Percentiles rank a stretch among this genome's conserved stretches.
Evolutionary conservation across 1,139 yeast species (phyloP).

Genomic region (Kodamaea suecica): DNA sequence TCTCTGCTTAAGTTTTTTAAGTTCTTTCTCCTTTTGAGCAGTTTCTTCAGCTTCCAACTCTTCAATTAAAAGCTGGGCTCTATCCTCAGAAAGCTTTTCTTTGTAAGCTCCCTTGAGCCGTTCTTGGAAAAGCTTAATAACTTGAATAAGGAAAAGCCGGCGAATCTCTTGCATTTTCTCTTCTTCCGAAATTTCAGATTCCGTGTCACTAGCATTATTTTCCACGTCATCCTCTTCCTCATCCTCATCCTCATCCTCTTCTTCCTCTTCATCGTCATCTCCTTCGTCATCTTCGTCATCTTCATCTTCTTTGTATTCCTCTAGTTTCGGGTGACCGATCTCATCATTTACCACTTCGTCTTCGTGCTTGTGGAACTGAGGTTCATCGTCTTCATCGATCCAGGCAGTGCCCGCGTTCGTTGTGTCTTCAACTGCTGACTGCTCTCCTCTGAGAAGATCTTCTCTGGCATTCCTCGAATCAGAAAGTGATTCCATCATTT

Average conservation of each 20-base stretch:
- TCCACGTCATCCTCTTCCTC: slow-evolving; percentile 27
- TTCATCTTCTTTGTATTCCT: slow-evolving; percentile 23
- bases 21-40: slow-evolving; percentile 66
- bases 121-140: slow-evolving; percentile 70
- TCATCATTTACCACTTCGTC: slow-evolving; percentile 8
- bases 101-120: slow-evolving; percentile 70
- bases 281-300: slow-evolving; percentile 27
- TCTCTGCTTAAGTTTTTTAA: slow-evolving; percentile 66
- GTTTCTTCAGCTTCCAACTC: slow-evolving; percentile 78
- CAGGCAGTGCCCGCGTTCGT: slow-evolving; percentile 20
- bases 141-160: slow-evolving; percentile 69
- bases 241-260: slow-evolving; percentile 32
- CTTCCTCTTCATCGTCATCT: slow-evolving; percentile 27
- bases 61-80: slow-evolving; percentile 67
- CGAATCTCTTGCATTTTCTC: slow-evolving; percentile 74
- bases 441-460: slow-evolving; percentile 25
- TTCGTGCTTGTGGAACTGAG: slow-evolving; percentile 5
- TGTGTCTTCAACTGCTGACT: slow-evolving; percentile 2
- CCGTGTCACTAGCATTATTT: slow-evolving; percentile 33
- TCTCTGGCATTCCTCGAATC: slow-evolving; percentile 55
- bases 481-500: slow-evolving; percentile 73
- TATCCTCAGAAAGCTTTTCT: slow-evolving; percentile 70
- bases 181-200: slow-evolving; percentile 53
- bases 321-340: slow-evolving; percentile 18
- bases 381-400: slow-evolving; percentile 25